These are phyloP conservation scores for Wickerhamiella spandovensis DNA, from an alignment of 805 yeast genomes.

Conservation along the genomic window DNA sequence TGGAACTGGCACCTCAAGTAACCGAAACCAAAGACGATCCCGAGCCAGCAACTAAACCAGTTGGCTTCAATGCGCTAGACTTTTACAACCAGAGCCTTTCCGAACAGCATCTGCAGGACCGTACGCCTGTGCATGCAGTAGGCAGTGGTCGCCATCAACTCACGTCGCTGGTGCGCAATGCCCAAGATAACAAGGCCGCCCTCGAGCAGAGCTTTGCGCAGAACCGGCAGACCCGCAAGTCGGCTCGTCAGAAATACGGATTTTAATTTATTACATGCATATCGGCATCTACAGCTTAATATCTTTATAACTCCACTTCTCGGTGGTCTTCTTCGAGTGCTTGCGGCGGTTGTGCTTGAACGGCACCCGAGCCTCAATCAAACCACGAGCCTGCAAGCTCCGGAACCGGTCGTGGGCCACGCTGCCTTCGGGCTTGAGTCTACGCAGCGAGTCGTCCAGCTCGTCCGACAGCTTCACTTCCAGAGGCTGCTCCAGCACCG, in stretches of 20 bases:
- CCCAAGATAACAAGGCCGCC: constrained; percentile 23
- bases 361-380: constrained; percentile 71
- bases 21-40: neutral
- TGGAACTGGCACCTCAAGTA: constrained; percentile 5
- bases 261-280: constrained; percentile 12
- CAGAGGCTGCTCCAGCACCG: constrained; percentile 34
- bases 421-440: constrained; percentile 83
- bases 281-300: constrained; percentile 28
- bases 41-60: constrained; percentile 19
- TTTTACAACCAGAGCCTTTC: constrained; percentile 25
- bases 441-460: constrained; percentile 69
- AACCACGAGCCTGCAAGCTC: constrained; percentile 70
- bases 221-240: constrained; percentile 17
- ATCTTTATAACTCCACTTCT: constrained; percentile 89
- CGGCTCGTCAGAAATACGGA: constrained; percentile 22
- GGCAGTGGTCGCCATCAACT: constrained; percentile 26
- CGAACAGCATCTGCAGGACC: neutral
- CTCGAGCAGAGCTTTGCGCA: constrained; percentile 22
- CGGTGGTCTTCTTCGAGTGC: constrained; percentile 64
- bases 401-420: constrained; percentile 70
- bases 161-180: constrained; percentile 20
- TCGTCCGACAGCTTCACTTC: constrained; percentile 85
- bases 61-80: constrained; percentile 28
- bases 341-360: constrained; percentile 45
- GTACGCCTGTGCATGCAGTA: constrained; percentile 16